phyloP scores from a whole-genome alignment of 2,329 filamentous ascomycete genomes.

The Fusarium drepaniforme region DNA sequence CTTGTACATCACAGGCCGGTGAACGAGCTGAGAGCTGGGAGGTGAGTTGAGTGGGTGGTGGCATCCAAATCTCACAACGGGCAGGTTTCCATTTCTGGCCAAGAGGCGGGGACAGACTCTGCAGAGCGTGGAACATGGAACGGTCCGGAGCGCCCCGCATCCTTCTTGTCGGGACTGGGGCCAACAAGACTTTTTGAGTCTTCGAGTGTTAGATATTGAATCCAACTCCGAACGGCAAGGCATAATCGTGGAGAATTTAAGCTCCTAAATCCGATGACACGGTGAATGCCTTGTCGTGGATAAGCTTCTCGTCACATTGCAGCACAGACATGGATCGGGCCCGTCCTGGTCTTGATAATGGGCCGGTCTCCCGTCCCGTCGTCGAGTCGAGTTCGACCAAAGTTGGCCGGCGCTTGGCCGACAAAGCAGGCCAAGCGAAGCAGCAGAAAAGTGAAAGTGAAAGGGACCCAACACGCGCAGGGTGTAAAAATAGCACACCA shows the following conservation, averaged over 20 bases:
- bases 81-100: slow-evolving; percentile 32
- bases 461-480: slow-evolving; percentile 24
- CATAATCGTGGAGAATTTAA: not conserved
- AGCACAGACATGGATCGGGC: not conserved
- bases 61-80: not conserved
- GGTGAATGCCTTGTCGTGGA: slow-evolving; percentile 24
- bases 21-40: not conserved
- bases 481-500: slow-evolving; percentile 36
- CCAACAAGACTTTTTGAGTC: not conserved
- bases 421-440: slow-evolving; percentile 4
- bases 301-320: slow-evolving; percentile 22
- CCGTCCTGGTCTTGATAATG: not conserved
- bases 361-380: not conserved
- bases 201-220: not conserved
- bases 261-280: not conserved
- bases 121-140: slow-evolving; percentile 17
- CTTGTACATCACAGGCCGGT: slow-evolving; percentile 13
- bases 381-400: not conserved
- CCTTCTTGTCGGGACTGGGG: slow-evolving; percentile 6
- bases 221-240: slow-evolving; percentile 11
- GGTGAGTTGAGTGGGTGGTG: not conserved
- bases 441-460: not conserved
- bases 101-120: slow-evolving; percentile 33
- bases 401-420: slow-evolving; percentile 1
- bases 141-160: slow-evolving; percentile 32